Evolutionary conservation across 108 stramenopile genomes (phyloP).

Genomic region (Fistulifera pelliculosa): DNA sequence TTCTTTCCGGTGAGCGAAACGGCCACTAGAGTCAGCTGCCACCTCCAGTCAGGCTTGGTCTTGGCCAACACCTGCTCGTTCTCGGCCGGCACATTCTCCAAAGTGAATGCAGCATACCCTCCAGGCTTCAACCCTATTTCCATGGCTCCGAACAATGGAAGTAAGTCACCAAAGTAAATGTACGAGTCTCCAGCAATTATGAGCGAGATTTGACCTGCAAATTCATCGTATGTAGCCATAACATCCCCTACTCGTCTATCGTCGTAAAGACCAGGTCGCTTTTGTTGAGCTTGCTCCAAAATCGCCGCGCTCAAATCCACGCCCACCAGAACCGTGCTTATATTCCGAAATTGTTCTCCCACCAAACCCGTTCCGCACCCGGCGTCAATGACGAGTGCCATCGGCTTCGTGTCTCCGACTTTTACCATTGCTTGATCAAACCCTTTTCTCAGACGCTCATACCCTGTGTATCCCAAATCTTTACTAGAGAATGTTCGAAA

Average conservation of each 20-base stretch:
- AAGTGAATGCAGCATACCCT: constrained; percentile 49
- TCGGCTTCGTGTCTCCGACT: constrained; percentile 6
- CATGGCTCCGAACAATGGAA: constrained; percentile 55
- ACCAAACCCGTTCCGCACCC: constrained; percentile 73
- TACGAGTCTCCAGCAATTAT: constrained; percentile 66
- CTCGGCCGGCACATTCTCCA: constrained; percentile 57
- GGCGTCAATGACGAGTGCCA: constrained; percentile 38
- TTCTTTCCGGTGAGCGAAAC: constrained; percentile 61
- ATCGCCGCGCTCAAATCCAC: constrained; percentile 58
- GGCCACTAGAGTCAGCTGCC: constrained; percentile 63
- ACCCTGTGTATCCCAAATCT: constrained; percentile 62
- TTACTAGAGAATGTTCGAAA: constrained; percentile 71
- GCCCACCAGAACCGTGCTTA: constrained; percentile 50
- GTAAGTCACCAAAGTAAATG: constrained; percentile 72
- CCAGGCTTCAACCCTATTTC: constrained; percentile 31
- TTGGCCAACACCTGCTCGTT: constrained; percentile 27
- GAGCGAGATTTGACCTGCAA: constrained; percentile 26
- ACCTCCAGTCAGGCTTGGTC: constrained; percentile 66
- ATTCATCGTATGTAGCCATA: constrained; percentile 29
- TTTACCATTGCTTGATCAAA: constrained; percentile 49
- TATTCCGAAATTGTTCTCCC: constrained; percentile 68
- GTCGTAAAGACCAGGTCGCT: constrained; percentile 57
- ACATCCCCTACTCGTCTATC: constrained; percentile 49
- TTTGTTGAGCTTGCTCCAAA: constrained; percentile 44
- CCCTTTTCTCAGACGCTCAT: constrained; percentile 42